phyloP scores from a whole-genome alignment of 345 rosid genomes.

The Raphanus raphanistrum region DNA sequence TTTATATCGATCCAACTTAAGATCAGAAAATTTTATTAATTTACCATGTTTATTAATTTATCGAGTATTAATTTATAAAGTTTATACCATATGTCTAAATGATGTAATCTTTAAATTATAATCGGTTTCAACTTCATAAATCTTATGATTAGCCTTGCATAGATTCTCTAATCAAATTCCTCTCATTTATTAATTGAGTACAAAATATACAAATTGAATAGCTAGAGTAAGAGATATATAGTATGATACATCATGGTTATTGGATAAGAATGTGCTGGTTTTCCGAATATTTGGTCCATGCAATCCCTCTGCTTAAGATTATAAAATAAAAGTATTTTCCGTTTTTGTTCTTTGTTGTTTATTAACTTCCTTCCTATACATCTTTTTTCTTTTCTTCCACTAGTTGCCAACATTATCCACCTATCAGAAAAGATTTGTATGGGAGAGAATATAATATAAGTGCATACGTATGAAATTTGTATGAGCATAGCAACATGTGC shows the following conservation, averaged over 20 bases:
- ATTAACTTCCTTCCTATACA: too few species aligned
- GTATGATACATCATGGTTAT: not conserved
- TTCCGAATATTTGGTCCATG: not conserved
- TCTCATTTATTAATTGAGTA: too few species aligned
- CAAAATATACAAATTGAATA: not conserved
- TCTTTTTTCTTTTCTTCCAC: not conserved
- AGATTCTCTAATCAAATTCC: not conserved
- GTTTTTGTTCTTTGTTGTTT: not conserved
- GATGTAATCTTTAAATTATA: too few species aligned
- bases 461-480: not conserved
- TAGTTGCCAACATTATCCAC: not conserved
- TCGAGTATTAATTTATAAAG: too few species aligned
- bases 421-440: not conserved
- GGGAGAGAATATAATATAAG: not conserved
- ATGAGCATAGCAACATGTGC: not conserved
- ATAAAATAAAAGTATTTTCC: not conserved
- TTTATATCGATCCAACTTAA: too few species aligned
- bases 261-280: not conserved
- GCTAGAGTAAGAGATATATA: not conserved
- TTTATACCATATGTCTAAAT: too few species aligned
- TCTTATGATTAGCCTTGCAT: not conserved
- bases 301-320: not conserved
- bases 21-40: too few species aligned
- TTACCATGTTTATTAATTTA: too few species aligned
- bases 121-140: not conserved